These are phyloP conservation scores for Carex sylvatica DNA, from an alignment of 202 grass and related monocot genomes.

Conservation along the genomic window DNA sequence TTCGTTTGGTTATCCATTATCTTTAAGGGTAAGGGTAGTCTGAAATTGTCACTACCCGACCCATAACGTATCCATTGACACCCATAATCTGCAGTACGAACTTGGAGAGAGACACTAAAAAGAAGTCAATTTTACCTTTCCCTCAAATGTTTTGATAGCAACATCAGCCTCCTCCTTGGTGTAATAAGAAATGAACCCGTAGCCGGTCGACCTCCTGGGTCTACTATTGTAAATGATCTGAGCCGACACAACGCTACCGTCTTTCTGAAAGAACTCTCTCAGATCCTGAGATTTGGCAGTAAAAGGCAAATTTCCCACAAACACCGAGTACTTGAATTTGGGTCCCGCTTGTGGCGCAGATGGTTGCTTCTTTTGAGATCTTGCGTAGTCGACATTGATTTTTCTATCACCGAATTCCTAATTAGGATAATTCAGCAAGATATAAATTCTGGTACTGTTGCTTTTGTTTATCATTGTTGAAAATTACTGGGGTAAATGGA, in stretches of 20 bases:
- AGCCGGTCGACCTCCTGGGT: conserved; percentile 81
- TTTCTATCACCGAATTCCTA: conserved; percentile 50
- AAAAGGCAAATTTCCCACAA: conserved; percentile 84
- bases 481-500: background rate
- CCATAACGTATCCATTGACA: too few relatives aligned
- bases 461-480: background rate
- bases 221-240: conserved; percentile 71
- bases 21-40: too few relatives aligned
- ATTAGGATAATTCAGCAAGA: background rate
- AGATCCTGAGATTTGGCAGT: conserved; percentile 67
- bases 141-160: conserved; percentile 64
- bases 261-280: conserved; percentile 58
- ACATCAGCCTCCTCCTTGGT: conserved; percentile 73
- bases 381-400: conserved; percentile 71
- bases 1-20: too few relatives aligned
- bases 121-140: conserved; percentile 43
- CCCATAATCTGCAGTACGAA: background rate
- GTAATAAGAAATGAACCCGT: conserved; percentile 74
- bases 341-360: conserved; percentile 14
- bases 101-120: background rate
- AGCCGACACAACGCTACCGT: conserved; percentile 55
- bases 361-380: conserved; percentile 61
- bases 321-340: conserved; percentile 44
- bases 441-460: background rate
- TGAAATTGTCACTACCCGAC: too few relatives aligned